Evolutionary conservation across 192 early-diverging fungal genomes (phyloP).

Genomic region (Coemansia sp.): DNA sequence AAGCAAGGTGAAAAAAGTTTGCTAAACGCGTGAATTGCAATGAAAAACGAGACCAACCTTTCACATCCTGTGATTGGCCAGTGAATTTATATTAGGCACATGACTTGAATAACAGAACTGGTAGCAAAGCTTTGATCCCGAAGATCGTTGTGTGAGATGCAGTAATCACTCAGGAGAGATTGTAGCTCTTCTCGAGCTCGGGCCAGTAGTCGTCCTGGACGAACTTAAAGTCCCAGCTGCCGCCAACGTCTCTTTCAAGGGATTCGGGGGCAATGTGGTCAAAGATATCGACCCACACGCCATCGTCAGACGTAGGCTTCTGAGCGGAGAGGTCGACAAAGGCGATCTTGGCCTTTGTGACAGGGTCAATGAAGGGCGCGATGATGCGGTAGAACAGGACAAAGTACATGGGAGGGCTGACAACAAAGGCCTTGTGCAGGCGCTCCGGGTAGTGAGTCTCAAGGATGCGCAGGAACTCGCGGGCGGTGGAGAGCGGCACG

Average conservation of each 20-base stretch:
- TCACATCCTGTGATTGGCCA: neutral
- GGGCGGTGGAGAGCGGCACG: conserved; percentile 66
- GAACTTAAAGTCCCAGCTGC: conserved; percentile 65
- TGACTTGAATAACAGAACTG: neutral
- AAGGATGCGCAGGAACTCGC: conserved; percentile 77
- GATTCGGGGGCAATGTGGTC: conserved; percentile 21
- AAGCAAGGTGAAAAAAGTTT: neutral
- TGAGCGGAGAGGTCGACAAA: conserved; percentile 69
- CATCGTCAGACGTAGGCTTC: conserved; percentile 28
- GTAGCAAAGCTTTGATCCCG: neutral
- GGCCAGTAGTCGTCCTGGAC: conserved; percentile 70
- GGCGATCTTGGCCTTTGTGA: conserved; percentile 82
- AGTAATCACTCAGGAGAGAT: too few species aligned
- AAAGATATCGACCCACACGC: conserved; percentile 32
- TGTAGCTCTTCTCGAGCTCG: conserved; percentile 31
- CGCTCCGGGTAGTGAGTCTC: conserved; percentile 88
- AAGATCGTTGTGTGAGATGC: too few species aligned
- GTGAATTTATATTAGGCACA: too few species aligned
- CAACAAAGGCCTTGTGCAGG: conserved; percentile 63
- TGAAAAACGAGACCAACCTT: neutral
- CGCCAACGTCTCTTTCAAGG: conserved; percentile 72
- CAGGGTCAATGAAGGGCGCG: conserved; percentile 87
- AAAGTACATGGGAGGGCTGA: conserved; percentile 83
- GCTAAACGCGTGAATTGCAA: neutral
- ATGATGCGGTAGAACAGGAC: conserved; percentile 78